Evolutionary conservation across 2,329 filamentous ascomycete genomes (phyloP).

Genomic region (Pseudogymnoascus sp.): DNA sequence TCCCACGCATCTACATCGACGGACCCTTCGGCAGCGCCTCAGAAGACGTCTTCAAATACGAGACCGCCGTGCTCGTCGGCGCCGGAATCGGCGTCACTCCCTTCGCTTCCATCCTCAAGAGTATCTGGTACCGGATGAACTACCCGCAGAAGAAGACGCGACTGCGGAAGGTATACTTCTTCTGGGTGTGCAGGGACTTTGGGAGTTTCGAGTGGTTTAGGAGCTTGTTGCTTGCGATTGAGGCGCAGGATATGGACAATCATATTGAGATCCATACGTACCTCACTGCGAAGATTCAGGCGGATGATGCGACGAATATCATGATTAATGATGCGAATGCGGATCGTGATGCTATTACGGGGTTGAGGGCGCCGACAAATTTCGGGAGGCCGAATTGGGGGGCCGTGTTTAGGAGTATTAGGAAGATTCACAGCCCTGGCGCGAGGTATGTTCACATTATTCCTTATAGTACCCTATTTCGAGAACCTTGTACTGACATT

Average conservation of each 20-base stretch:
- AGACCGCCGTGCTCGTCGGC: conserved; percentile 69
- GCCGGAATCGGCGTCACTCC: conserved; percentile 82
- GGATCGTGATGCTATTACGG: conserved; percentile 77
- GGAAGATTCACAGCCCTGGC: conserved; percentile 66
- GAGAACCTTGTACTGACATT: conserved; percentile 73
- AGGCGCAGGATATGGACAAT: conserved; percentile 75
- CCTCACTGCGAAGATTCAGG: conserved; percentile 78
- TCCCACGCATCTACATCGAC: conserved; percentile 75
- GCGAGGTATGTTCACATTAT: conserved; percentile 80
- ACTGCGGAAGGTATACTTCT: conserved; percentile 82
- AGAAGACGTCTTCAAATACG: conserved; percentile 85
- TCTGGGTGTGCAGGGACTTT: conserved; percentile 87
- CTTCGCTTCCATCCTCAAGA: conserved; percentile 80
- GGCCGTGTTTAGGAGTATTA: conserved; percentile 76
- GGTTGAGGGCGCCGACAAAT: conserved; percentile 72
- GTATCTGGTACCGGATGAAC: conserved; percentile 90
- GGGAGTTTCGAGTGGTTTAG: conserved; percentile 87
- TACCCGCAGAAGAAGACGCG: conserved; percentile 73
- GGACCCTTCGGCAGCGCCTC: conserved; percentile 81
- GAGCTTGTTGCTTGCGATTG: conserved; percentile 73
- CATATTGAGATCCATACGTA: conserved; percentile 87
- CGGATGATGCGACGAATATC: conserved; percentile 80
- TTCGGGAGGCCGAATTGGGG: conserved; percentile 86
- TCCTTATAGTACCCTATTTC: conserved; percentile 69
- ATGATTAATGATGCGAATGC: conserved; percentile 87